These are phyloP conservation scores for Diutina mesorugosa DNA, from an alignment of 1,139 yeast genomes.

Conservation along the genomic window DNA sequence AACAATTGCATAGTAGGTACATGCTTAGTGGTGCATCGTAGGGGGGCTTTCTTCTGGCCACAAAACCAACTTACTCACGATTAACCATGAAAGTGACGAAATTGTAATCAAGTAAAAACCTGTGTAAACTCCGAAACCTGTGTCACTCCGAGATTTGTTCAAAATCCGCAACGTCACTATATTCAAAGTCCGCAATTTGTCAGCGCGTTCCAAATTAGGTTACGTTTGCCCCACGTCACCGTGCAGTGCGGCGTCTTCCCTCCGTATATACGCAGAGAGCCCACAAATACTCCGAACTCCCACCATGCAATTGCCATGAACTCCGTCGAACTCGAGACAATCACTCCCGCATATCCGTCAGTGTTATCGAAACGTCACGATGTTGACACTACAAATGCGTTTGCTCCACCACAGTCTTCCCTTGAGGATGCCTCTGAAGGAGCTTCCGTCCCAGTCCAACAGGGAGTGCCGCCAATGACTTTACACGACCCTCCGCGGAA, in stretches of 20 bases:
- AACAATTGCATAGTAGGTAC: too few species aligned
- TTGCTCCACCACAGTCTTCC: neutral
- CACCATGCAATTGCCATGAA: neutral
- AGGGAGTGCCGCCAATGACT: constrained; percentile 4
- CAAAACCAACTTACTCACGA: too few species aligned
- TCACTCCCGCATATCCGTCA: neutral
- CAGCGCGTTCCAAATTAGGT: too few species aligned
- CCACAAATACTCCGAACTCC: neutral
- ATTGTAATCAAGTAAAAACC: too few species aligned
- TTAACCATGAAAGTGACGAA: too few species aligned
- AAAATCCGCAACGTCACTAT: too few species aligned
- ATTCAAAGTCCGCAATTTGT: too few species aligned
- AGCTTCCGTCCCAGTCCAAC: neutral
- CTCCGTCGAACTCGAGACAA: neutral
- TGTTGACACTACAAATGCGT: neutral
- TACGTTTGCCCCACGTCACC: too few species aligned
- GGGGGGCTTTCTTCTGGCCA: too few species aligned
- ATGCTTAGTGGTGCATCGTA: too few species aligned
- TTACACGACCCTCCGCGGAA: constrained; percentile 23
- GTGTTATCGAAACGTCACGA: neutral
- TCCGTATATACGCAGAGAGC: neutral
- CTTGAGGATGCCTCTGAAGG: neutral
- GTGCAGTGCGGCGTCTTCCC: neutral
- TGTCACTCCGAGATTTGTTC: too few species aligned
- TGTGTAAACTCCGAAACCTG: too few species aligned